Evolutionary conservation across 345 rosid genomes (phyloP).

Genomic region (Durio zibethinus): DNA sequence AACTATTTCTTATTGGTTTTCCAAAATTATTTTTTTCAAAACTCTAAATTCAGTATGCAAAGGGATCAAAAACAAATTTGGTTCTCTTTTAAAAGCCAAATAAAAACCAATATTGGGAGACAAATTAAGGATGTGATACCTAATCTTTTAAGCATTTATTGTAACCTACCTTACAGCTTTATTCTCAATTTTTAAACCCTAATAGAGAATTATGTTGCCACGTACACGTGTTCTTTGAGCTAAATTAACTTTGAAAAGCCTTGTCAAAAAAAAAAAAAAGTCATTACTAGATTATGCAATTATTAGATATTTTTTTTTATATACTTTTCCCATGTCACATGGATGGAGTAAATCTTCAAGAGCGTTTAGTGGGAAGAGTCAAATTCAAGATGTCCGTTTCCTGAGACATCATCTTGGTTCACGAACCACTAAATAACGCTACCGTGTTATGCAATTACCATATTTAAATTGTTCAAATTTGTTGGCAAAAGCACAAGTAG

Average conservation of each 20-base stretch:
- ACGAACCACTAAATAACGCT: background rate
- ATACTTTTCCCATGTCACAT: background rate
- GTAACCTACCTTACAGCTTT: background rate
- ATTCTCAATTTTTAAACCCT: background rate
- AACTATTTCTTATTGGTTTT: no score
- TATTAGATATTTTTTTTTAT: background rate
- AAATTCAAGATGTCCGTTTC: background rate
- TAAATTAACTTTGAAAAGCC: background rate
- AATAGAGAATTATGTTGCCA: background rate
- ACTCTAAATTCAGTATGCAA: background rate
- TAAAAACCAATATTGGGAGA: no score
- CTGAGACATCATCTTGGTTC: background rate
- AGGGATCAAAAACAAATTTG: no score
- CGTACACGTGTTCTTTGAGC: background rate
- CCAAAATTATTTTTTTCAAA: background rate
- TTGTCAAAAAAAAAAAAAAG: no score
- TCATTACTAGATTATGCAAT: background rate
- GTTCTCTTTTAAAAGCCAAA: no score
- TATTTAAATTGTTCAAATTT: background rate
- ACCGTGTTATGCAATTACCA: background rate
- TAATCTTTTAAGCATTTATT: background rate
- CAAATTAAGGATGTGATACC: background rate
- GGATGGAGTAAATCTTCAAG: background rate
- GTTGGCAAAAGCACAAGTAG: background rate
- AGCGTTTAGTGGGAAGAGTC: background rate